A percentile compares a stretch with the other conserved stretches of the same genome.
Evolutionary conservation across 148 eudicot genomes (phyloP).

Genomic region (Rhododendron kiyosumense): DNA sequence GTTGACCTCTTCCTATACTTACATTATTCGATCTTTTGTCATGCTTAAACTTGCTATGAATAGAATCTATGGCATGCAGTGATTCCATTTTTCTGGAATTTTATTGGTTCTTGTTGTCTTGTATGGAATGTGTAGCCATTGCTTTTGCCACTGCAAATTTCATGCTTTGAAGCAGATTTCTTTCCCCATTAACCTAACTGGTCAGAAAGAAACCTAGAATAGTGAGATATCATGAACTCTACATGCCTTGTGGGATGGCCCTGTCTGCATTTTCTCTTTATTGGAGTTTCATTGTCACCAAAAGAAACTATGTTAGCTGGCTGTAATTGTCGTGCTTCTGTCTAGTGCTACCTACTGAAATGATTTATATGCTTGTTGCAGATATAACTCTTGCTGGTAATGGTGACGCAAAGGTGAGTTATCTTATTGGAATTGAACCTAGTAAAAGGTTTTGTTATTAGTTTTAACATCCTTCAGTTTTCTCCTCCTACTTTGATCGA

Average conservation of each 20-base stretch:
- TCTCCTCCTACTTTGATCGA: not conserved
- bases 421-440: not conserved
- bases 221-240: not conserved
- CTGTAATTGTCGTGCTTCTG: not conserved
- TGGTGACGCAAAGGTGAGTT: slow-evolving; percentile 1
- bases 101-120: not conserved
- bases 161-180: not conserved
- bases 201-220: not conserved
- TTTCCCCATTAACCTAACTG: not conserved
- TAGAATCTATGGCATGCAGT: not conserved
- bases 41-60: not conserved
- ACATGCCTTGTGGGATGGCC: not conserved
- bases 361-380: slow-evolving; percentile 7
- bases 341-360: not conserved
- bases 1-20: not conserved
- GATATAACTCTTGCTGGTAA: slow-evolving; percentile 2
- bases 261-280: not conserved
- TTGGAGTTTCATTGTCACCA: not conserved
- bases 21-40: not conserved
- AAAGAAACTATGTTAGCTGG: not conserved
- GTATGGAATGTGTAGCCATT: not conserved
- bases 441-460: not conserved
- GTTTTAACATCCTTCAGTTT: not conserved
- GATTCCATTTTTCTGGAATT: not conserved
- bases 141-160: not conserved